phyloP scores from a whole-genome alignment of 305 asterid genomes.

The Solanum hybrid region DNA sequence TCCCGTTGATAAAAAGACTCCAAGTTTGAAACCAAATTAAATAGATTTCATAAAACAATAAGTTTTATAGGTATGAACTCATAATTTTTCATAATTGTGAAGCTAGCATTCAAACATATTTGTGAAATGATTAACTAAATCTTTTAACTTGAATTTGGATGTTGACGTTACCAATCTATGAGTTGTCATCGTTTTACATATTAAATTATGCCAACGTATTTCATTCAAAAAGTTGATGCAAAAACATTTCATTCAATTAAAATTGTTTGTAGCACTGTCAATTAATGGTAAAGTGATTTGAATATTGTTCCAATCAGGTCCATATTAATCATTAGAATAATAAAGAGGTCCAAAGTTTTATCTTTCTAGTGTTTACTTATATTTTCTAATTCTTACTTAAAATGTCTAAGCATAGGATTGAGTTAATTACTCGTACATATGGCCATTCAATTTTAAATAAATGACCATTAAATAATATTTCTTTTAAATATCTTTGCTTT shows the following conservation, averaged over 20 bases:
- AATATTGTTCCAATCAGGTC: neutral
- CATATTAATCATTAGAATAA: neutral
- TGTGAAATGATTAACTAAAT: constrained; percentile 8
- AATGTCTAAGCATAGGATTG: neutral
- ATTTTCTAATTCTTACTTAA: neutral
- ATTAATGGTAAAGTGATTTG: neutral
- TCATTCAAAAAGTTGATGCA: neutral
- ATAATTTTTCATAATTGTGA: neutral
- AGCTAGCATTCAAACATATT: neutral
- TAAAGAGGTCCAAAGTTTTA: neutral
- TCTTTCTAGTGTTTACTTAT: neutral
- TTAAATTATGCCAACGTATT: constrained; percentile 3
- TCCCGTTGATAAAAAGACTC: neutral
- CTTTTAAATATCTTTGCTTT: neutral
- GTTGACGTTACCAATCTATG: constrained; percentile 1
- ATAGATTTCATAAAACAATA: neutral
- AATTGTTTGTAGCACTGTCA: neutral
- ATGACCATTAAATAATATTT: neutral
- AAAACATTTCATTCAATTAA: neutral
- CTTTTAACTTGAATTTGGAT: neutral
- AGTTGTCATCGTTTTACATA: constrained; percentile 9
- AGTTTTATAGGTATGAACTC: neutral
- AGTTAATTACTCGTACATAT: neutral
- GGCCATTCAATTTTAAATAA: neutral
- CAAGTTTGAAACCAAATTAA: neutral